Conservation (phyloP, 768 basidiomycete species). For the Boletales sp. region DNA sequence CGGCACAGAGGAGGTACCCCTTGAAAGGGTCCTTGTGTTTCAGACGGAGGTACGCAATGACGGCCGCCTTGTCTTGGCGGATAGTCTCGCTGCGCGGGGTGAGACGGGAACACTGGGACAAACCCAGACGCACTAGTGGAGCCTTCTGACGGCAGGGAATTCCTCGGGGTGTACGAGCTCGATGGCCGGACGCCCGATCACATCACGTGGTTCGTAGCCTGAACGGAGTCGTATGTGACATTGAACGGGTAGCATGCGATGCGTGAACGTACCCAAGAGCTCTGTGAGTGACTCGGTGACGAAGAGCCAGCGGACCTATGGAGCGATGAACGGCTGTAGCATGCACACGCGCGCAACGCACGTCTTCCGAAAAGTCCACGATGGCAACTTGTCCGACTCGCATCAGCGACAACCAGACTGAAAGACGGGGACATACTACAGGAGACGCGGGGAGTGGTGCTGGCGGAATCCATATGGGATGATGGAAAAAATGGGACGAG, state of each 20-base stretch:
- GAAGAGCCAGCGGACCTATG: conserved; percentile 63
- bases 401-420: conserved; percentile 7
- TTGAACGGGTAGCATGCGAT: not conserved
- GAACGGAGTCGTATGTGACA: not conserved
- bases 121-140: conserved; percentile 57
- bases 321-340: conserved; percentile 1
- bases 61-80: conserved; percentile 73
- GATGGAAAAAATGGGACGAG: not conserved
- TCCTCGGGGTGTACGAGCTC: conserved; percentile 83
- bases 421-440: conserved; percentile 56
- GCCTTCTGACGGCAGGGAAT: conserved; percentile 55
- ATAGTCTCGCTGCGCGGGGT: conserved; percentile 59
- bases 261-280: conserved; percentile 46
- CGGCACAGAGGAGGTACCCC: conserved; percentile 70
- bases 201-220: conserved; percentile 75
- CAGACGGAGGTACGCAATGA: conserved; percentile 73
- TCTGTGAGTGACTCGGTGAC: conserved; percentile 64
- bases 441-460: conserved; percentile 58
- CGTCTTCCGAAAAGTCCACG: conserved; percentile 76
- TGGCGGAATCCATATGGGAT: conserved; percentile 34
- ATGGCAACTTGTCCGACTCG: conserved; percentile 55
- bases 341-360: conserved; percentile 24
- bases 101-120: not conserved
- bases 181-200: conserved; percentile 64
- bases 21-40: conserved; percentile 76